Base-by-base conservation (phyloP, 371 early-diverging fungal genomes). In the Mycotypha africana region DNA sequence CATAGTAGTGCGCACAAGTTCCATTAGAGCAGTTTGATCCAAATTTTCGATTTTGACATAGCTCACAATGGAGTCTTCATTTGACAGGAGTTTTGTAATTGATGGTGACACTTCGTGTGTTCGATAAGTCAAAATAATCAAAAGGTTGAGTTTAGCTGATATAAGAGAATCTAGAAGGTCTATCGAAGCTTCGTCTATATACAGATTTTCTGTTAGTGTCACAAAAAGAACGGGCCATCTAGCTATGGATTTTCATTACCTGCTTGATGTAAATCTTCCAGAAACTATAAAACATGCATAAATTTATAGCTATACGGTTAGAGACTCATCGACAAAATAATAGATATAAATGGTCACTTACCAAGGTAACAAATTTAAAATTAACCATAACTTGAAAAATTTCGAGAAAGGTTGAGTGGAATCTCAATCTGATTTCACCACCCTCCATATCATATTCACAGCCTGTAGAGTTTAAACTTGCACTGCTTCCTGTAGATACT, bases 211-310 rank as follows among this genome's bases (percentile, higher is more conserved):
- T 33, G 4, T 33, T n/a, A 33, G 15, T 14, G 11, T 8, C 11
- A 33, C n/a, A 33, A 9, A 33, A 9, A 33, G 9, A 11, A 33
- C n/a, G n/a, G 34, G n/a, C 4, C 9, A 33, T 33, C 15, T 33
- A 14, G 11, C 28, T 28, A 28, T 28, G 5, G 5, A 8, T 28
- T 5, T 8, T 21, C 22, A n/a, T 39, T 39, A 72, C 73, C 73
- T 46, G 73, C 73, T 65, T 72, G 69, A 49, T 72, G 73, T 22
- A 72, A 58, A 66, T 72, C 73, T 58, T 72, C 73, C 52, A 72
- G 43, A 58, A 72, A 67, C 73, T 72, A 39, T 36, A 45, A 23
- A 42, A 16, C 24, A 39, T 15, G 23, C 43, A 43, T n/a, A 22
- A 16, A 42, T 30, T 20, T 42, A 19, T 1, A 31, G 12, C 11